phyloP scores from a whole-genome alignment of 169 alveolate species.

The Babesia bigemina region DNA sequence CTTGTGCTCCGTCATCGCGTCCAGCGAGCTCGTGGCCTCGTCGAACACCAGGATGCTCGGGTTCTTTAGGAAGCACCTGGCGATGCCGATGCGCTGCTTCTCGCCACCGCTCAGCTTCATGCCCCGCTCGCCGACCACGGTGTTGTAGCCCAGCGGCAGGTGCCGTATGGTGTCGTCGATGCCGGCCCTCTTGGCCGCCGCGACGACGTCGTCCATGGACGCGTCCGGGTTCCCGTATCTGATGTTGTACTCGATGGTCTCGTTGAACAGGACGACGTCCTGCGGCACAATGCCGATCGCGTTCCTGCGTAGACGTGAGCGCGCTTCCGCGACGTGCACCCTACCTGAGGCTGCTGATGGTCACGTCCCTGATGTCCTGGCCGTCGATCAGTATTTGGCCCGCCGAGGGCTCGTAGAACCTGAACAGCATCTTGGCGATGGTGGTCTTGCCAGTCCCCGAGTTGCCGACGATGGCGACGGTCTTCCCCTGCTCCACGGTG shows the following conservation, averaged over 20 bases:
- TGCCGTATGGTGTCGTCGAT: constrained; percentile 57
- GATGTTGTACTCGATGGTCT: constrained; percentile 85
- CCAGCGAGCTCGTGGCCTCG: constrained; percentile 97
- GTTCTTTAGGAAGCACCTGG: constrained; percentile 84
- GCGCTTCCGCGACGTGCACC: not conserved
- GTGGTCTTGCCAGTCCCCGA: constrained; percentile 97
- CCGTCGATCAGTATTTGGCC: constrained; percentile 88
- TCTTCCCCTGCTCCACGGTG: constrained; percentile 68
- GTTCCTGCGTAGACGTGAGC: constrained; percentile 50
- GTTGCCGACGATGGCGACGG: constrained; percentile 83
- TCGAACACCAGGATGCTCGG: constrained; percentile 90
- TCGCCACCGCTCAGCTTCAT: constrained; percentile 87
- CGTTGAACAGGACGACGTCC: constrained; percentile 91
- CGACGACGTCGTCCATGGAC: constrained; percentile 74
- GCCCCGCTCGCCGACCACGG: constrained; percentile 86
- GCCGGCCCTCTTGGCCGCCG: constrained; percentile 70
- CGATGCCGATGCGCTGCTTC: constrained; percentile 88
- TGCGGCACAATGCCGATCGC: constrained; percentile 90
- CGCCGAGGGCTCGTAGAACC: constrained; percentile 87
- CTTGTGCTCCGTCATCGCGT: constrained; percentile 79
- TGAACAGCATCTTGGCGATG: constrained; percentile 87
- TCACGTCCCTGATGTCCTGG: constrained; percentile 81
- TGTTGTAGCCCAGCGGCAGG: constrained; percentile 80
- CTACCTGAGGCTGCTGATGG: constrained; percentile 75
- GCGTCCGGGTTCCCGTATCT: constrained; percentile 86